phyloP scores from a whole-genome alignment of 192 early-diverging fungal species.

The Chytriomyces sp. region DNA sequence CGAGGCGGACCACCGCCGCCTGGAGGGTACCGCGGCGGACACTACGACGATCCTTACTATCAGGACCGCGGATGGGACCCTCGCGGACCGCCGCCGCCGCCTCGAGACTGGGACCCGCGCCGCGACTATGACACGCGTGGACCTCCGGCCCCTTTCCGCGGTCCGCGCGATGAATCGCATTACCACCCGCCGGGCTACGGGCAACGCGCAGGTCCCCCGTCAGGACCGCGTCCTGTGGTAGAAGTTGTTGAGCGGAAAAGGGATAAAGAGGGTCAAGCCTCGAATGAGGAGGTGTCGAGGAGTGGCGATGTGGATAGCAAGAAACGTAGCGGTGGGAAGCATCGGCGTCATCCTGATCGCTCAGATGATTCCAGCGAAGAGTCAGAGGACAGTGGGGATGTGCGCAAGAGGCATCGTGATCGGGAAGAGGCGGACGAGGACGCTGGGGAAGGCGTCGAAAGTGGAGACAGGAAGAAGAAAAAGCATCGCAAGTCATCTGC shows the following conservation, averaged over 20 bases:
- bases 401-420: constrained; percentile 5
- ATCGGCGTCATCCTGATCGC: constrained; percentile 1
- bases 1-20: background rate
- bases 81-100: background rate
- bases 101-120: background rate
- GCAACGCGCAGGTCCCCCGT: background rate
- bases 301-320: background rate
- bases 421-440: background rate
- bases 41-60: background rate
- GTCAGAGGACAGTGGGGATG: background rate
- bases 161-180: background rate
- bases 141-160: background rate
- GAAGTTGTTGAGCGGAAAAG: constrained; percentile 8
- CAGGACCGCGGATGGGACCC: background rate
- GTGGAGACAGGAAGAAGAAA: background rate
- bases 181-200: constrained; percentile 7
- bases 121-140: background rate
- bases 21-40: background rate
- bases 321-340: background rate
- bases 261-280: background rate
- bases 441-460: background rate
- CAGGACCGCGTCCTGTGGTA: constrained; percentile 1
- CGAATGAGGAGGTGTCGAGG: background rate
- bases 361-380: background rate
- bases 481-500: background rate